Conservation (phyloP, 2,329 filamentous ascomycete genomes). For the Phoma herbarum region DNA sequence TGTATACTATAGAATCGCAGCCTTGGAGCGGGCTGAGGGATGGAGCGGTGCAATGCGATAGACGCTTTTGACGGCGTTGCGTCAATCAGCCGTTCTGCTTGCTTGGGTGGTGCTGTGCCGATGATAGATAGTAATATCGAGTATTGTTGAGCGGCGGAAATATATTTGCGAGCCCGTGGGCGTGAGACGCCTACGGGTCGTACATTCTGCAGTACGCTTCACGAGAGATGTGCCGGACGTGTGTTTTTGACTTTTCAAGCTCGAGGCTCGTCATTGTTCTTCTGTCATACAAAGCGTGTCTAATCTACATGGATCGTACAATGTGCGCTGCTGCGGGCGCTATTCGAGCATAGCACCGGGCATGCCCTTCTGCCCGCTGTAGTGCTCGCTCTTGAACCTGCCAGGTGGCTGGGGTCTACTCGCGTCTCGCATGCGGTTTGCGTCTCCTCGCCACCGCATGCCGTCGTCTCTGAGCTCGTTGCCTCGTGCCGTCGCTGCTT, state of each 20-base stretch:
- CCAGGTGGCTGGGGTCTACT: constrained; percentile 8
- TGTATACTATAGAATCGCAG: neutral
- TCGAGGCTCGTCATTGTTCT: too few relatives aligned
- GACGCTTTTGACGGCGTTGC: neutral
- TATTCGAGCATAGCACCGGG: constrained; percentile 44
- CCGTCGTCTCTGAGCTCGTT: constrained; percentile 21
- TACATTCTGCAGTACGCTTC: too few relatives aligned
- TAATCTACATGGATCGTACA: neutral
- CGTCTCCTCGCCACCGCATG: constrained; percentile 42
- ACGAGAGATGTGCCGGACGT: too few relatives aligned
- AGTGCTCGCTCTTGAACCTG: constrained; percentile 26
- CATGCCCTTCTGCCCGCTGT: constrained; percentile 41
- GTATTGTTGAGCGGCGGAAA: too few relatives aligned
- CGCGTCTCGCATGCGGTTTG: neutral
- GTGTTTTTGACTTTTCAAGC: too few relatives aligned
- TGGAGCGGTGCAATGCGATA: neutral
- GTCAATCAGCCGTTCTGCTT: neutral
- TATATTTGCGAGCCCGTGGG: too few relatives aligned
- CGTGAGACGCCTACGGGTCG: too few relatives aligned
- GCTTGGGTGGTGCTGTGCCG: neutral
- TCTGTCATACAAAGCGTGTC: too few relatives aligned
- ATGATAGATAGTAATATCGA: too few relatives aligned
- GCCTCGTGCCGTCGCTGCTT: neutral
- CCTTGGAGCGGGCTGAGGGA: neutral
- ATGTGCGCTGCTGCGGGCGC: neutral